Evolutionary conservation across 164 flowering plant genomes (phyloP), one percentile per base, ranked within the genome.

Genomic region (Taxillus chinensis): DNA sequence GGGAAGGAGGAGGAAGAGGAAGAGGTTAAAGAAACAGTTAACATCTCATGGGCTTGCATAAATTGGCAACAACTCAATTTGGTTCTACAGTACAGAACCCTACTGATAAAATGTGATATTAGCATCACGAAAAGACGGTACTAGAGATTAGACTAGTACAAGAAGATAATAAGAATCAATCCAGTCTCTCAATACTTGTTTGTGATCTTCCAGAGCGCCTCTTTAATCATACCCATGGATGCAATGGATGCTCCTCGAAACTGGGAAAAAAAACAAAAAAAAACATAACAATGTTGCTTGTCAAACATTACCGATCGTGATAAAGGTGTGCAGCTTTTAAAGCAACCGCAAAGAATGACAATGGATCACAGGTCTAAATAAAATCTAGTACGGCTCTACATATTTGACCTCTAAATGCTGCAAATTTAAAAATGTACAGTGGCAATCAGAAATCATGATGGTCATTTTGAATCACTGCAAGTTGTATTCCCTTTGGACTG

Each of bases 171-270:
- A 8, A 14, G 13, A 13, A 50, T 9, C 17, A 11, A 41, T 46
- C 40, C 27, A 1, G 5, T 49, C 51, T 51, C 41, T 74, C 74
- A 71, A 60, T 59, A 68, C 59, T 68, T 73, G 7, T 64, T 45
- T 2, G 77, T 57, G 52, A 85, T 69, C 72, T 76, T 83, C 73
- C 75, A 75, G 38, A 91, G 74, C 55, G 86, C 83, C 73, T 82
- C 78, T 64, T 77, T 83, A 64, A 89, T 85, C 82, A 72, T 76
- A 55, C 80, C 82, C 49, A 78, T 82, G 12, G 95, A 79, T 61
- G 79, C 73, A 58, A 68, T 67, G 12, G 79, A 81, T 43, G 70
- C 61, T 68, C 95, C 87, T 65, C 77, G 80, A 62, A 78, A 77
- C 98, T 89, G 96, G 15, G 39, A 74, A 78, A 63, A 63, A 41